Evolutionary conservation across 257 asterid species (phyloP).

Genomic region (Agastache rugosa): DNA sequence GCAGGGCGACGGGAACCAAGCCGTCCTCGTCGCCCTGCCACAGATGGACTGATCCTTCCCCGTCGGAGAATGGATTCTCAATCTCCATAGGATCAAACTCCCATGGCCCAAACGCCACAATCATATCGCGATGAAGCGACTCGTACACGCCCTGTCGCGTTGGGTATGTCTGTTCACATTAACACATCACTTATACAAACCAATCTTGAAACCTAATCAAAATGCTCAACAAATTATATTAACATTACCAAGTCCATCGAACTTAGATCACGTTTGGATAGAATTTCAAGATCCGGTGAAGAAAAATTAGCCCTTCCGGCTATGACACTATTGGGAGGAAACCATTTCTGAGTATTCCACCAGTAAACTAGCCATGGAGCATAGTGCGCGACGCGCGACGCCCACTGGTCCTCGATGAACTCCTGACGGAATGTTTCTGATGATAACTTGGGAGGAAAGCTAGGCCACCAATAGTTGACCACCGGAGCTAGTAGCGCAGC

Average conservation of each 20-base stretch:
- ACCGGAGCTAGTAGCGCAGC: conserved; percentile 67
- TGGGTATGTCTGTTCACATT: conserved; percentile 12
- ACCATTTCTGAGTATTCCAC: conserved; percentile 80
- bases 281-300: conserved; percentile 52
- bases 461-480: conserved; percentile 73
- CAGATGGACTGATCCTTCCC: conserved; percentile 13
- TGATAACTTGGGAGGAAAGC: conserved; percentile 60
- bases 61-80: not conserved
- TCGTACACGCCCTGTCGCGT: conserved; percentile 22
- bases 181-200: not conserved
- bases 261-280: conserved; percentile 35
- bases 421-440: conserved; percentile 56
- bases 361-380: conserved; percentile 70
- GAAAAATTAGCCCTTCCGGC: conserved; percentile 54
- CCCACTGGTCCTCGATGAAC: conserved; percentile 62
- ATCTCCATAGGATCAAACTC: conserved; percentile 33
- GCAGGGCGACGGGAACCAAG: conserved; percentile 27
- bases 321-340: conserved; percentile 62
- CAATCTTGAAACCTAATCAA: not conserved
- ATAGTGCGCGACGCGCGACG: conserved; percentile 62
- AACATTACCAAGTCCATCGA: conserved; percentile 45
- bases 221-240: no score
- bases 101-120: conserved; percentile 32
- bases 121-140: conserved; percentile 33
- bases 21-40: conserved; percentile 34